phyloP scores from a whole-genome alignment of 257 asterid genomes.

The Solanum pimpinellifolium region DNA sequence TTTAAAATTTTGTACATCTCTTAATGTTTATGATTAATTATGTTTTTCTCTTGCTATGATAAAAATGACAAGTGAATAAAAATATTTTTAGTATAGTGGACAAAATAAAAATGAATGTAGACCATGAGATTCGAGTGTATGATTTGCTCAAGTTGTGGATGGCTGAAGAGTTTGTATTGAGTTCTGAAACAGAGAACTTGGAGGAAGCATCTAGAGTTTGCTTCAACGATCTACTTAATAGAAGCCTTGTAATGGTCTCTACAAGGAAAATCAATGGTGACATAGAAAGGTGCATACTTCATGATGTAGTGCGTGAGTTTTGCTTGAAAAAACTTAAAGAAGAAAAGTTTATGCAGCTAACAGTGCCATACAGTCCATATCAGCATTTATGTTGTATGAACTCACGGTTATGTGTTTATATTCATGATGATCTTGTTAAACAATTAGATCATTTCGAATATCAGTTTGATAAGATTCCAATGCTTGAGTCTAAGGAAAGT shows the following conservation, averaged over 20 bases:
- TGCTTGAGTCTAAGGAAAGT: not conserved
- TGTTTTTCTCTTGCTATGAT: too few relatives aligned
- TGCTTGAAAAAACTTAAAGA: not conserved
- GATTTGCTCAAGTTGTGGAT: not conserved
- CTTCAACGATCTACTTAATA: not conserved
- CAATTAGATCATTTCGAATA: not conserved
- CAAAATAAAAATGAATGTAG: not conserved
- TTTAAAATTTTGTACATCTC: too few relatives aligned
- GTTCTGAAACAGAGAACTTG: not conserved
- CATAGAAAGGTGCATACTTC: not conserved
- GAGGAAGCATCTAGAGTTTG: not conserved
- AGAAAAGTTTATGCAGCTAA: not conserved
- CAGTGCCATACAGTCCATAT: not conserved
- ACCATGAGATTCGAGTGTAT: not conserved
- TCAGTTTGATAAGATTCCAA: not conserved
- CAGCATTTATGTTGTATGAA: not conserved
- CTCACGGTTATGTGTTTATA: not conserved
- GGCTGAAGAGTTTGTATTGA: not conserved
- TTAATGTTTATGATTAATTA: too few relatives aligned
- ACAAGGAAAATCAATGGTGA: not conserved
- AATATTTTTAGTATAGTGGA: too few relatives aligned
- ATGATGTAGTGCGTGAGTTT: not conserved
- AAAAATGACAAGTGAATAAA: too few relatives aligned
- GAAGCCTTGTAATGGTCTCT: not conserved
- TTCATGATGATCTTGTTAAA: not conserved